Conservation (phyloP, 2,329 filamentous ascomycete species). For the Aspergillus uvarum region DNA sequence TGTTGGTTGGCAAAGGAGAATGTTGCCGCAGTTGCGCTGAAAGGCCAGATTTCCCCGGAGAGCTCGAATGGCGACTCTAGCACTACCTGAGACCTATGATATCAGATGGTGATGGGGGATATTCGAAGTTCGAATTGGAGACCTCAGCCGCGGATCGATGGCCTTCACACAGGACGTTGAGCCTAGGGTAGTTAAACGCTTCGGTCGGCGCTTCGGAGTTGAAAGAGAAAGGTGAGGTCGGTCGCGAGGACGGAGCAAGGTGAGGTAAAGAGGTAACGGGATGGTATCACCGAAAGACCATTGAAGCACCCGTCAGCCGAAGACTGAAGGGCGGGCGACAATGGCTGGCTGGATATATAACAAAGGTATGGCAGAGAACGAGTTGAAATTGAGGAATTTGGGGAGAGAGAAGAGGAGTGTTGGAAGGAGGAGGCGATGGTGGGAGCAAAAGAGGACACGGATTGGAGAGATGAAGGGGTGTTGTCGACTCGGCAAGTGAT, state of each 20-base stretch:
- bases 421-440: slow-evolving; percentile 3
- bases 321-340: slow-evolving; percentile 8
- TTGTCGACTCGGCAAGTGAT: slow-evolving; percentile 6
- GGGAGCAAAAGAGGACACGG: slow-evolving; percentile 20
- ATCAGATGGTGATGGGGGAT: background rate
- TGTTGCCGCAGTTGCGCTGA: slow-evolving; percentile 14
- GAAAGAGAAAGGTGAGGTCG: background rate
- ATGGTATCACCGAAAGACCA: slow-evolving; percentile 20
- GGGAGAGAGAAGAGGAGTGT: slow-evolving; percentile 3
- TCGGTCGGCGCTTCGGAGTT: slow-evolving; percentile 8
- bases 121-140: background rate
- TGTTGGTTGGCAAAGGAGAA: slow-evolving; percentile 15
- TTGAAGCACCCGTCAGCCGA: slow-evolving; percentile 18
- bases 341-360: background rate
- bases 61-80: slow-evolving; percentile 5
- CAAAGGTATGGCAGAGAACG: background rate
- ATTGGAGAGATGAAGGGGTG: slow-evolving; percentile 14
- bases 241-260: slow-evolving; percentile 4
- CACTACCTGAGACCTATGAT: background rate
- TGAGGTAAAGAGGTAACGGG: slow-evolving; percentile 7
- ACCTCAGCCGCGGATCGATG: background rate
- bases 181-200: background rate
- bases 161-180: slow-evolving; percentile 3
- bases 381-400: background rate
- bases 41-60: slow-evolving; percentile 23